Base-by-base conservation (phyloP, 1,284 basidiomycete genomes). In the Cryptococcus depauperatus region DNA sequence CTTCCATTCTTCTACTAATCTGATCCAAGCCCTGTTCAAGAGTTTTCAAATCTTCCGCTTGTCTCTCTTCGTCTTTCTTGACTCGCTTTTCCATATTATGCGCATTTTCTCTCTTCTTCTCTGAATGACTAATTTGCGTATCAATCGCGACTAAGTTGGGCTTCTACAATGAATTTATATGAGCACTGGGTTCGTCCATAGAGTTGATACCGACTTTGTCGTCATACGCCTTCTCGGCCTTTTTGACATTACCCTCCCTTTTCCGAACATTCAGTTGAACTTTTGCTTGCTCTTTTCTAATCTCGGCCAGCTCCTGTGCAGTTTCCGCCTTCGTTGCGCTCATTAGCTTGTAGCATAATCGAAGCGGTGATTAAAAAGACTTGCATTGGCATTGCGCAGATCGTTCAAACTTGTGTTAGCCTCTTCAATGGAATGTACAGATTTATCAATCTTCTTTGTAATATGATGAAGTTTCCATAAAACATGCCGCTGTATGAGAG, bases 381-480 rank as follows among this genome's bases (percentile, higher is more conserved):
- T 54, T 47, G 70, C 72, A 41, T 88, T 85, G 48, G 85, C 80
- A 46, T 77, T 75, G 14, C 83, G 76, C 22, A 90, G 70, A 1
- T 77, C 80, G 0, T 74, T 72, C 10, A 95, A 76, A 14, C 80
- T 77, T 44, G 78, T 79, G 57, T 84, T 87, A 59, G 84, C 82
- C 44, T 75, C 74, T 41, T 81, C 77, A 48, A 95, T 87, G 32
- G 80, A 76, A 18, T 74, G 70, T 1, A 81, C 78, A 43, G 88
- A 84, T 23, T 73, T 72, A 56, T 84, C 80, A 34, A 95, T 84
- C 8, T 80, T 79, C 52, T 83, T 75, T 56, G 92, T 84, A 47
- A 98, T 86, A 66, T 96, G 88, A 63, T 80, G 97, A 5, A 99
- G 73, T 58, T 85, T 86, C 79, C 88, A 93, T 8, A 98, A 74